Percentiles rank a stretch among this genome's conserved stretches.
phyloP scores from a whole-genome alignment of 2,329 filamentous ascomycete genomes.

The Trichoderma sp. region DNA sequence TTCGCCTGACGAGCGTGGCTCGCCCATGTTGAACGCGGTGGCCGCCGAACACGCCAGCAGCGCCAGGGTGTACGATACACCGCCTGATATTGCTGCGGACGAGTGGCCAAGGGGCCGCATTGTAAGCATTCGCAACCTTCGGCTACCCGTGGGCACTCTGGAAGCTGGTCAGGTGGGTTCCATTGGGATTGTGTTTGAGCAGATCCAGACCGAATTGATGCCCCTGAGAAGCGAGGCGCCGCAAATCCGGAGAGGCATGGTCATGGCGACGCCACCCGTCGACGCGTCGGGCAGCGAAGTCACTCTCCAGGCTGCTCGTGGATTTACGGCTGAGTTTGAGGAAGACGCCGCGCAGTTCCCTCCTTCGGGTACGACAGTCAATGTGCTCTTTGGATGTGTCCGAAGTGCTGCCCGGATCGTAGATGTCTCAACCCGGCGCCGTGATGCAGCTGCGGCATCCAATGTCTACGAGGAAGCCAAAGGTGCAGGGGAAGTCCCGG shows the following conservation, averaged over 20 bases:
- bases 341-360: slow-evolving; percentile 65
- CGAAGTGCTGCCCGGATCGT: slow-evolving; percentile 77
- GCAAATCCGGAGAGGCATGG: slow-evolving; percentile 76
- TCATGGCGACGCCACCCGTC: slow-evolving; percentile 66
- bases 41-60: slow-evolving; percentile 57
- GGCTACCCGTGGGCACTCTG: slow-evolving; percentile 77
- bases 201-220: slow-evolving; percentile 28
- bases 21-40: slow-evolving; percentile 57
- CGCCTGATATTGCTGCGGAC: slow-evolving; percentile 56
- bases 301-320: slow-evolving; percentile 65
- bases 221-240: slow-evolving; percentile 36
- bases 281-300: slow-evolving; percentile 60
- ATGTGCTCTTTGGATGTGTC: slow-evolving; percentile 86
- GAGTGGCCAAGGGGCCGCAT: slow-evolving; percentile 83
- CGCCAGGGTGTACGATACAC: slow-evolving; percentile 55
- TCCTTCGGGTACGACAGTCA: slow-evolving; percentile 68
- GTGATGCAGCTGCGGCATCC: slow-evolving; percentile 47
- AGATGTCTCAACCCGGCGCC: slow-evolving; percentile 48
- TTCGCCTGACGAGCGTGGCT: slow-evolving; percentile 51
- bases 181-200: slow-evolving; percentile 71
- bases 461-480: slow-evolving; percentile 54
- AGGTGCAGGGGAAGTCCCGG: slow-evolving; percentile 37
- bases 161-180: slow-evolving; percentile 85
- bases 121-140: slow-evolving; percentile 83
- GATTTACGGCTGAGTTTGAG: slow-evolving; percentile 71